phyloP scores from a whole-genome alignment of 176 grass and related monocot species.

The Hyparrhenia diplandra region DNA sequence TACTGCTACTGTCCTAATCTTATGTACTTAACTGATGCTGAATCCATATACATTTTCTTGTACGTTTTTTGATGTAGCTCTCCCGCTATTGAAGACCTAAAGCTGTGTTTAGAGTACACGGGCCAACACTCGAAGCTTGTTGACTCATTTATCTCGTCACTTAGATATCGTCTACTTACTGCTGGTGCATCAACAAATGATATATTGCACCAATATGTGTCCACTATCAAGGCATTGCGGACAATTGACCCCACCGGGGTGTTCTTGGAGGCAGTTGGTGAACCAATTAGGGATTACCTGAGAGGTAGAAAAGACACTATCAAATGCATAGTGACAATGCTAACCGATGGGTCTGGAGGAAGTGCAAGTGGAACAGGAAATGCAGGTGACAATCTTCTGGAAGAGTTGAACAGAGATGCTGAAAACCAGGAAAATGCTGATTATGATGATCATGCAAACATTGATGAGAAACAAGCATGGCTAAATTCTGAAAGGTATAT shows the following conservation, averaged over 20 bases:
- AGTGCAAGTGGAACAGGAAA: slow-evolving; percentile 62
- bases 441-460: slow-evolving; percentile 74
- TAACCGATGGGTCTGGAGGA: slow-evolving; percentile 83
- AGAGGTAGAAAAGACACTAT: slow-evolving; percentile 96
- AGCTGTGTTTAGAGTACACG: slow-evolving; percentile 89
- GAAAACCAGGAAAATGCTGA: slow-evolving; percentile 79
- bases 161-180: slow-evolving; percentile 86
- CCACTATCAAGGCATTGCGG: slow-evolving; percentile 86
- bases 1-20: slow-evolving; percentile 29
- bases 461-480: slow-evolving; percentile 98
- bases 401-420: slow-evolving; percentile 94
- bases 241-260: slow-evolving; percentile 94
- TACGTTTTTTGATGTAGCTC: slow-evolving; percentile 52
- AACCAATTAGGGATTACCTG: slow-evolving; percentile 99
- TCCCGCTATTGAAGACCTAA: slow-evolving; percentile 93
- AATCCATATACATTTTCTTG: slow-evolving; percentile 19
- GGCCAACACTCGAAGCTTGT: slow-evolving; percentile 96
- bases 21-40: slow-evolving; percentile 14
- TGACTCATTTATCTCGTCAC: slow-evolving; percentile 90
- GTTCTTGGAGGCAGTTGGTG: slow-evolving; percentile 97
- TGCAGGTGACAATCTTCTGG: slow-evolving; percentile 79
- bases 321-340: slow-evolving; percentile 98
- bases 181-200: slow-evolving; percentile 98
- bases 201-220: slow-evolving; percentile 98
- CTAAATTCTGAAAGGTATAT: slow-evolving; percentile 81